Evolutionary conservation across 768 basidiomycete species (phyloP), one percentile per base, ranked within the genome.

Genomic region (Antrodiella citrinella): DNA sequence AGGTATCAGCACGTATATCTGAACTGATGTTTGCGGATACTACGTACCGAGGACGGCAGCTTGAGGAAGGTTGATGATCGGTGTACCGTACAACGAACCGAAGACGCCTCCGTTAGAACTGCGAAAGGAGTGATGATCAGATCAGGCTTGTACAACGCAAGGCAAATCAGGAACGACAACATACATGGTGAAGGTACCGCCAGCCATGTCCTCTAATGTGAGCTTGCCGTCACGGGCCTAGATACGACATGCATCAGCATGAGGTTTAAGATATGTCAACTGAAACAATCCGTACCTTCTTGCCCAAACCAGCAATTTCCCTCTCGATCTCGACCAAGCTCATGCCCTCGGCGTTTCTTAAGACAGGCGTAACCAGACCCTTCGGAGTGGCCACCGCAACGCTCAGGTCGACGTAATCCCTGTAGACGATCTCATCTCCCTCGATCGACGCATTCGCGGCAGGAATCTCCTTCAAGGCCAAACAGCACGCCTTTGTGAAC

Each of bases 91-190:
- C 45, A 99, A 72, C 45, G 91, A 95, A 41, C 95, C 95, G 62
- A 99, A 99, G 65, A 99, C 95, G 59, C 95, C 95, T 42, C 95
- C 96, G 63, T 99, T 99, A 38, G 96, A 98, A 67, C 92, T 95
- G n/a, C n/a, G 54, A 20, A 54, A 30, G 51, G 41, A 39, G 44
- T 38, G 43, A 11, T 15, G 19, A 11, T 47, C 13, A 47, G n/a
- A n/a, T n/a, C n/a, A n/a, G n/a, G 30, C 30, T 35, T 35, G 30
- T 35, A 15, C 7, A 4, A 3, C 18, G 26, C 35, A 40, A 42
- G 23, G 41, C 48, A 47, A 35, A 48, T 39, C 39, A 25, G 44
- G 23, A 21, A 13, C 7, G 26, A 44, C 30, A 72, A n/a, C 86
- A 56, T 57, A 92, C 91, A 97, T 97, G 56, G 95, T 98, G 77